Conservation (phyloP, 106 monocot species). For the Dendrobium officinale region DNA sequence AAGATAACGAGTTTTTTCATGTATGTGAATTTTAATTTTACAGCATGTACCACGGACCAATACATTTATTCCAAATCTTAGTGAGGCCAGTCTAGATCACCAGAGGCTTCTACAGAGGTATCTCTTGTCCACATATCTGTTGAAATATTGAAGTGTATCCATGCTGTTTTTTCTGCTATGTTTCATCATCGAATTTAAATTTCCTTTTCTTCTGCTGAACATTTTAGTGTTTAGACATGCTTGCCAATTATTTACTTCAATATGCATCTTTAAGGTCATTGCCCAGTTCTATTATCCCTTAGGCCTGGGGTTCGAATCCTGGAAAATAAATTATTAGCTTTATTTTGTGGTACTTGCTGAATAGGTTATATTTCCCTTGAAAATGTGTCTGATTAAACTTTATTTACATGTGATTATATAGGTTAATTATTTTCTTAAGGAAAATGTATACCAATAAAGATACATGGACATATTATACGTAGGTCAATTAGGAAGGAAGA, state of each 20-base stretch:
- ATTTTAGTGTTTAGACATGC: neutral
- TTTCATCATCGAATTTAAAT: neutral
- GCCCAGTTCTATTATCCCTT: neutral
- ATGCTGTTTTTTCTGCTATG: neutral
- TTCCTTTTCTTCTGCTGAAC: neutral
- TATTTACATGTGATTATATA: neutral
- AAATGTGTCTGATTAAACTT: neutral
- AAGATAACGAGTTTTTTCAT: neutral
- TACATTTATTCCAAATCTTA: conserved; percentile 47
- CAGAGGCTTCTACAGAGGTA: conserved; percentile 73
- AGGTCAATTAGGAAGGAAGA: neutral
- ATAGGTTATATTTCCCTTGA: neutral
- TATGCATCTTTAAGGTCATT: neutral
- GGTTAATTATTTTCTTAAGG: neutral
- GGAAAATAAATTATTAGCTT: neutral
- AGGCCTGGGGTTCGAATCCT: neutral
- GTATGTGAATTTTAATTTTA: conserved; percentile 11
- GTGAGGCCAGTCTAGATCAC: conserved; percentile 62
- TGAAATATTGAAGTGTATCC: neutral
- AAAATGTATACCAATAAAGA: neutral
- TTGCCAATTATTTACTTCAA: neutral
- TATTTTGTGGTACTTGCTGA: neutral
- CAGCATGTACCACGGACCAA: conserved; percentile 78
- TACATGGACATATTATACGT: neutral
- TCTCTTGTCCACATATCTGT: conserved; percentile 4